Conservation (phyloP, 2,329 filamentous ascomycete species). For the Esteya vermicola region DNA sequence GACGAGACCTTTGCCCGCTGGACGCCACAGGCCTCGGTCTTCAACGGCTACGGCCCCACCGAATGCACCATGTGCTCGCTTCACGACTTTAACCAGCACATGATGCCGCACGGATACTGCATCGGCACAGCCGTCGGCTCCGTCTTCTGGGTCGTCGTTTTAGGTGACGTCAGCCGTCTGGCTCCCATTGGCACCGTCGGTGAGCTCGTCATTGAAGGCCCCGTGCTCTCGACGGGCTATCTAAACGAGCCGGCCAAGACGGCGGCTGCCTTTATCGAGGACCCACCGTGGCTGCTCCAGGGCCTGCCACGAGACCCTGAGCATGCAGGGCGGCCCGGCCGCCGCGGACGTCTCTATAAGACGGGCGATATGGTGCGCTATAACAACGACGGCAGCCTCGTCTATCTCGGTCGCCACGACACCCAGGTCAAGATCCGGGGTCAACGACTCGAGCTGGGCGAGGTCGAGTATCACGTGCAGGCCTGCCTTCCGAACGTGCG, state of each 20-base stretch:
- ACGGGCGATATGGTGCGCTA: not conserved
- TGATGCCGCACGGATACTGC: too few species aligned
- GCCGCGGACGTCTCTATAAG: not conserved
- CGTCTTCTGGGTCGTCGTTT: slow-evolving; percentile 16
- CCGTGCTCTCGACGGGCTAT: slow-evolving; percentile 31
- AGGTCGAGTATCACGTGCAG: not conserved
- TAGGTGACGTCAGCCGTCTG: slow-evolving; percentile 14
- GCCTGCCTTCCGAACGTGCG: too few species aligned
- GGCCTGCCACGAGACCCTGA: too few species aligned
- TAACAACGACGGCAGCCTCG: not conserved
- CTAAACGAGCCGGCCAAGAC: not conserved
- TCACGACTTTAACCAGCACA: too few species aligned
- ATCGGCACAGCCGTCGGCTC: too few species aligned
- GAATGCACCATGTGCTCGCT: slow-evolving; percentile 29
- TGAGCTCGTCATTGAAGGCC: slow-evolving; percentile 25
- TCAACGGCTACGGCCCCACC: slow-evolving; percentile 36
- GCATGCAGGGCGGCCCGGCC: too few species aligned
- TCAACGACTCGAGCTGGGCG: not conserved
- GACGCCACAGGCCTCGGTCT: slow-evolving; percentile 28
- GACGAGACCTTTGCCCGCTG: slow-evolving; percentile 34
- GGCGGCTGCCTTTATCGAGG: not conserved
- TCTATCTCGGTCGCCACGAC: not conserved
- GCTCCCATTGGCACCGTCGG: slow-evolving; percentile 17
- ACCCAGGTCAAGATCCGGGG: not conserved
- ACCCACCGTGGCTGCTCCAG: too few species aligned